Evolutionary conservation across 108 stramenopile genomes (phyloP).

Genomic region (Cyclostephanos tholiformis): DNA sequence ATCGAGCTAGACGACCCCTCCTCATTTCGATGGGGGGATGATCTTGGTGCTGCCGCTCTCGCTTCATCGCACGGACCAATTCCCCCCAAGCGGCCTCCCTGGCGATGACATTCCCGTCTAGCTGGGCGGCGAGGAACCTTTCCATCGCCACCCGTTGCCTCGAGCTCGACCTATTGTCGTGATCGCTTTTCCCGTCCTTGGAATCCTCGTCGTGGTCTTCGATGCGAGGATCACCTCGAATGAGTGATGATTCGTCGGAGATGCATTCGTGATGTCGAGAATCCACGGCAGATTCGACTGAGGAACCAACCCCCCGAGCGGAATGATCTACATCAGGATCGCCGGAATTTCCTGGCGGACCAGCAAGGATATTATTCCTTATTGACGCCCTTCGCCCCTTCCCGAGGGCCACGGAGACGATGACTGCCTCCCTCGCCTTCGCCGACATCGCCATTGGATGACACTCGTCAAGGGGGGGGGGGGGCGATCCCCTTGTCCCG

Average conservation of each 20-base stretch:
- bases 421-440: not conserved
- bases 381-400: no score
- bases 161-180: not conserved
- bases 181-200: not conserved
- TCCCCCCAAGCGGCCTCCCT: slow-evolving; percentile 5
- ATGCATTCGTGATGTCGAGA: not conserved
- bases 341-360: not conserved
- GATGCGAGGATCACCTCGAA: not conserved
- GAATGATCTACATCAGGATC: not conserved
- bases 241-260: not conserved
- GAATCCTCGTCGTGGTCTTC: not conserved
- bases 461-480: no score
- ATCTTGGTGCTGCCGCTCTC: not conserved
- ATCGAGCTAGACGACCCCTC: not conserved
- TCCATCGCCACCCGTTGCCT: slow-evolving; percentile 9
- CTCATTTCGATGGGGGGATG: not conserved
- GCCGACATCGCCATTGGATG: not conserved
- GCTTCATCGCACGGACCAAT: slow-evolving; percentile 12
- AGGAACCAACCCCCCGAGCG: no score
- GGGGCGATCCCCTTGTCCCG: not conserved
- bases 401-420: not conserved
- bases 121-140: slow-evolving; percentile 8
- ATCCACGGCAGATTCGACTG: not conserved
- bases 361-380: not conserved
- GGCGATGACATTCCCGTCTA: not conserved